Percentiles rank a stretch among this genome's conserved stretches.
Conservation (phyloP, 148 eudicot genomes). For the Linanthus parryae region DNA sequence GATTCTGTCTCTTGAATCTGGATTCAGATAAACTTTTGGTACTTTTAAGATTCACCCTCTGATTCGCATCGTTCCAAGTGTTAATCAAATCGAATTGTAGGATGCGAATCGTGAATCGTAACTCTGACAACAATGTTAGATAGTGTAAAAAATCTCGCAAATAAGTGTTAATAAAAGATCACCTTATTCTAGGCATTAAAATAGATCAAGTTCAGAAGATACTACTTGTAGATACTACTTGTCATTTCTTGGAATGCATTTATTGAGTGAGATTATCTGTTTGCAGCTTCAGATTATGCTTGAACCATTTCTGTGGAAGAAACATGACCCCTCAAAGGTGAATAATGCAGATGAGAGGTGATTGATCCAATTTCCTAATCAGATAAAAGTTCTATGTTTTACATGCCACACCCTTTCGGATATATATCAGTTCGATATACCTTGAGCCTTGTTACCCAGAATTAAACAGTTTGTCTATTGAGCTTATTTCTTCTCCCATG, state of each 20-base stretch:
- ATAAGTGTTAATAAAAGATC: too few species aligned
- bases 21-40: too few species aligned
- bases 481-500: conserved; percentile 7
- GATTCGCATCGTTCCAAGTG: too few species aligned
- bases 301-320: conserved; percentile 84
- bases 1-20: too few species aligned
- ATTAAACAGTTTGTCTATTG: conserved; percentile 4
- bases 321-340: conserved; percentile 27
- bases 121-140: too few species aligned
- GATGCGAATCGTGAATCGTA: too few species aligned
- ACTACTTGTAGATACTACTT: not conserved
- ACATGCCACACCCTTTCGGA: not conserved
- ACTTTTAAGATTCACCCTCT: too few species aligned
- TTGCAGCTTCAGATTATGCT: conserved; percentile 63
- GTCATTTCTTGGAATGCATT: not conserved
- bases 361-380: not conserved
- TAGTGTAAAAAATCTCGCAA: too few species aligned
- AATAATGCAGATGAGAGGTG: conserved; percentile 67
- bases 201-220: not conserved
- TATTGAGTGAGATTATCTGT: conserved; percentile 6
- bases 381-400: conserved; percentile 7
- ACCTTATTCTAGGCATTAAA: too few species aligned
- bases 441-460: not conserved
- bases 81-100: too few species aligned
- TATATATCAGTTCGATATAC: not conserved